Evolutionary conservation across 805 yeast genomes (phyloP), one percentile per base, ranked within the genome.

Genomic region (Starmera amethionina): DNA sequence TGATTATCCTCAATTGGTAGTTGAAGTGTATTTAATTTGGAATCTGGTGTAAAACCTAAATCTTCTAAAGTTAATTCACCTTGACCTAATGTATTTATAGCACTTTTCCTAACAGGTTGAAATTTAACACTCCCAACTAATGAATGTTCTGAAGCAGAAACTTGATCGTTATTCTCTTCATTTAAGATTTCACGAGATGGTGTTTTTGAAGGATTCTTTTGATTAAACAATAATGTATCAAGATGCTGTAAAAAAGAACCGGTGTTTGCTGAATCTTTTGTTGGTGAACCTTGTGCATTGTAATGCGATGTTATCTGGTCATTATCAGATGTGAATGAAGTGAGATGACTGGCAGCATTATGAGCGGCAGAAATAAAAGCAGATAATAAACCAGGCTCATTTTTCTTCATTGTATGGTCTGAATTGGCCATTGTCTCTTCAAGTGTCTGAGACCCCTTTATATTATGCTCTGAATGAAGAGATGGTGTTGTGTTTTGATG

Each of bases 11-110:
- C 6, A 5, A 4, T 22, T 22, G 27, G 27, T 22, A 22, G 5
- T 5, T 22, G 3, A 6, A 22, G 2, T 22, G 27, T 22, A 22
- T 22, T 22, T 6, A 22, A 7, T 8, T 22, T 22, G 13, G 35
- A 10, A 22, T 15, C 11, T 13, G 19, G 28, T 34, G 28, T 32
- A 25, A 39, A 46, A 1, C 45, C 51, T 29, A 61, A 48, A 8
- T 51, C 66, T 37, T 63, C 68, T 25, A 73, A 55, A 0, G 67
- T 62, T 32, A 77, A 58, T 41, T 73, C 70, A 3, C 83, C 83
- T 36, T 62, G 62, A 4, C 83, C 83, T 50, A 77, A 51, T 0
- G 81, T 67, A 27, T 70, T 63, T 12, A 76, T 52, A 0, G 77
- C 73, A 4, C 75, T 64, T 38, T 70, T 63, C 44, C 70, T 48